Evolutionary conservation across 805 yeast species (phyloP), one percentile per base, ranked within the genome.

Genomic region (Tetrapisispora pingtungensis): DNA sequence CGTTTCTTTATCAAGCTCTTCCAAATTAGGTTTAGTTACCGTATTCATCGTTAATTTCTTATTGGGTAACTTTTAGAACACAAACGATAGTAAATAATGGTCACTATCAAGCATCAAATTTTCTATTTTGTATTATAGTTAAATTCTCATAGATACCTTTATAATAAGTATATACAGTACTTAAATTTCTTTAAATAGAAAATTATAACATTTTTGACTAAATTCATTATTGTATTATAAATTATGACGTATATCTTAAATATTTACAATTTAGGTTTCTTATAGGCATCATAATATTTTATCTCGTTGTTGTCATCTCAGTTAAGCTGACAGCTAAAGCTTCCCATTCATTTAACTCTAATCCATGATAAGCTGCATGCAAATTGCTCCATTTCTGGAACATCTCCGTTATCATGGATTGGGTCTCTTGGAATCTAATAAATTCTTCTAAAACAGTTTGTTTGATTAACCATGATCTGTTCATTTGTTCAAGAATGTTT

Each of bases 391-490:
- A 84, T 42, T 80, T 83, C 46, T 80, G 78, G 67, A 94, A 77
- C 13, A 80, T 66, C 51, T 77, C 79, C 22, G 83, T 70, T 10
- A 89, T 69, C 46, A 85, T 72, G 57, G 77, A 87, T 63, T 87
- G 95, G 1, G 90, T 82, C 51, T 83, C 82, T 63, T 89, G 96
- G 59, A 84, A 84, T 64, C 84, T 66, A 14, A 74, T 64, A 52
- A 77, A 80, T 64, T 93, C 97, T 48, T 80, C 80, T 24, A 81
- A 65, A 46, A 94, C 71, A 46, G 89, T 77, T 56, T 82, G 77
- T 55, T 86, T 84, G 41, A 89, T 81, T 37, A 88, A 68, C 95
- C 95, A 86, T 53, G 80, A 82, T 49, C 82, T 73, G 61, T 84
- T 83, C 43, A 78, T 69, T 58, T 81, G 88, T 40, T 72, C 73